Conservation (phyloP, 2,329 filamentous ascomycete species). For the Epichloe amarillans region DNA sequence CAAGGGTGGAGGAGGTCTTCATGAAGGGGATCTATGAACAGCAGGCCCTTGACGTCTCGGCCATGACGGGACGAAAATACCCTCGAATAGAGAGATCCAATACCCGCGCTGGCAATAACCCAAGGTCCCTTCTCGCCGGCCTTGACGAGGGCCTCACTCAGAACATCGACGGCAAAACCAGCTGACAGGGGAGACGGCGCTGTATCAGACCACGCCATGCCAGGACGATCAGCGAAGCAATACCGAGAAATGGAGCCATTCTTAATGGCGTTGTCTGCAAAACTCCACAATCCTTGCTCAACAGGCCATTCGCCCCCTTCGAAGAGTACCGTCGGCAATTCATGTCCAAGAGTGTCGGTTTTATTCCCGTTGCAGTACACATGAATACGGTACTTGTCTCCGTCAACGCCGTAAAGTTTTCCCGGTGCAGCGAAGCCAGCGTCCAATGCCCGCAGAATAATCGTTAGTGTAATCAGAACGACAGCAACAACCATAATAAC, state of each 20-base stretch:
- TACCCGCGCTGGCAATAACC: conserved; percentile 74
- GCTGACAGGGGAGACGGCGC: conserved; percentile 88
- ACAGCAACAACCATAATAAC: conserved; percentile 53
- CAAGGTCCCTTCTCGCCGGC: conserved; percentile 79
- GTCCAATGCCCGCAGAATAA: conserved; percentile 71
- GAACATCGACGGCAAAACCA: conserved; percentile 78
- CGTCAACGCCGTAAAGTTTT: conserved; percentile 66
- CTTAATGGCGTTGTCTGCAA: conserved; percentile 60
- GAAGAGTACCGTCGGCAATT: conserved; percentile 67
- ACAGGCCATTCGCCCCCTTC: conserved; percentile 73
- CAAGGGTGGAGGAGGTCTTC: conserved; percentile 67
- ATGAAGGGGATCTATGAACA: conserved; percentile 80
- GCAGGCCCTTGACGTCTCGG: conserved; percentile 58
- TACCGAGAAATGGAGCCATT: conserved; percentile 79
- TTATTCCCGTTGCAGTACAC: conserved; percentile 68
- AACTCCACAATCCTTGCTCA: conserved; percentile 65
- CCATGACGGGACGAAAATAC: conserved; percentile 82
- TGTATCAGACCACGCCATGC: conserved; percentile 76
- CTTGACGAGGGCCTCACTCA: conserved; percentile 72
- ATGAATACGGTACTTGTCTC: conserved; percentile 75
- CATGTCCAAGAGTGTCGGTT: conserved; percentile 36
- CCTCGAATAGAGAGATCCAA: conserved; percentile 78
- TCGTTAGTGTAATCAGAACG: conserved; percentile 63
- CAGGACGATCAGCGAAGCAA: conserved; percentile 91
- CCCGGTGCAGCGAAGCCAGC: conserved; percentile 61